Conservation (phyloP, 2,329 filamentous ascomycete species). For the Fusarium graminum region DNA sequence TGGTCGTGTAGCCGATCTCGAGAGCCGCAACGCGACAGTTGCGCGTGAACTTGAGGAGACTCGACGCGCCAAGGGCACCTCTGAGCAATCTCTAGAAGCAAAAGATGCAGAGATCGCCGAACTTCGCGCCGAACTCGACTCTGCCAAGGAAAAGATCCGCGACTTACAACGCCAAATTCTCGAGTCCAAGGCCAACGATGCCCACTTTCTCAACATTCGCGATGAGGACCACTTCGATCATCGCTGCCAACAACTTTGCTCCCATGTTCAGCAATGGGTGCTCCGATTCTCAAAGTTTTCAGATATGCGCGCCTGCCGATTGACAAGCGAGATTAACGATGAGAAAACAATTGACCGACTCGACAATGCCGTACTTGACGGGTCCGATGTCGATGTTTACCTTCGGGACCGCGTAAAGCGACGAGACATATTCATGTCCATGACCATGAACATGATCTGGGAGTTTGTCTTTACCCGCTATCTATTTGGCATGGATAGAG, state of each 20-base stretch:
- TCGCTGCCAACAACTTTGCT: slow-evolving; percentile 93
- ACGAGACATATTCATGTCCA: slow-evolving; percentile 97
- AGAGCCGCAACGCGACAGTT: slow-evolving; percentile 74
- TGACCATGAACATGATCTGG: slow-evolving; percentile 99
- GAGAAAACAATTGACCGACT: slow-evolving; percentile 95
- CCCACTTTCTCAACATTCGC: slow-evolving; percentile 79
- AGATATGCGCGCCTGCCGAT: slow-evolving; percentile 87
- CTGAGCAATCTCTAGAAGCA: slow-evolving; percentile 75
- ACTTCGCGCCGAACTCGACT: slow-evolving; percentile 82
- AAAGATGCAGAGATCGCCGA: slow-evolving; percentile 87
- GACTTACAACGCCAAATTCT: slow-evolving; percentile 67
- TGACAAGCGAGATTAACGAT: slow-evolving; percentile 86
- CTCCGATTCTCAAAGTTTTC: slow-evolving; percentile 98
- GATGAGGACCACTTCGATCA: slow-evolving; percentile 97
- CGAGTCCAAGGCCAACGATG: slow-evolving; percentile 70
- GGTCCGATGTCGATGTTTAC: slow-evolving; percentile 90
- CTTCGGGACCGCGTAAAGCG: slow-evolving; percentile 88
- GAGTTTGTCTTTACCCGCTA: slow-evolving; percentile 98
- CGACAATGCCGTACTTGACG: slow-evolving; percentile 94
- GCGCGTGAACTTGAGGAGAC: slow-evolving; percentile 77
- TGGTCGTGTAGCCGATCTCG: slow-evolving; percentile 75
- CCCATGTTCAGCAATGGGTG: slow-evolving; percentile 98
- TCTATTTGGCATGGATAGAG: slow-evolving; percentile 97
- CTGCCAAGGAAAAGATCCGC: slow-evolving; percentile 73
- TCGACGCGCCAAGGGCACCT: slow-evolving; percentile 72